phyloP scores from a whole-genome alignment of 495 filamentous ascomycete species.

The Penicillium angulare region DNA sequence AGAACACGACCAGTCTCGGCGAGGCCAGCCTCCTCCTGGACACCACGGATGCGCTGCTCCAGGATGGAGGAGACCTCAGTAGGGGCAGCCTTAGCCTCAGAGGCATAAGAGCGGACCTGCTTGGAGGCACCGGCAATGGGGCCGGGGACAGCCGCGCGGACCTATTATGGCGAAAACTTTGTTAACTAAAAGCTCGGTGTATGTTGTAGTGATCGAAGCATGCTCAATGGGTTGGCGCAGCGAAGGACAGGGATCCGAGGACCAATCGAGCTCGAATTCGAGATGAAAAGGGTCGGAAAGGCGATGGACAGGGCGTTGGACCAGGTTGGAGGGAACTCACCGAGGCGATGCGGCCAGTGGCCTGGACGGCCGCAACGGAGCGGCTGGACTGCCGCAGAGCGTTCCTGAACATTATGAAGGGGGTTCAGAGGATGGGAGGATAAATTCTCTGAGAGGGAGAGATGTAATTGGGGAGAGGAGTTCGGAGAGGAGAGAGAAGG shows the following conservation, averaged over 20 bases:
- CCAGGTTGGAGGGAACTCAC: constrained; percentile 65
- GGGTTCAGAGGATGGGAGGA: constrained; percentile 52
- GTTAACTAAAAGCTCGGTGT: constrained; percentile 32
- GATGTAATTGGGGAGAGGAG: constrained; percentile 50
- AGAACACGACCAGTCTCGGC: constrained; percentile 98
- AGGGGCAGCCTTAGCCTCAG: constrained; percentile 89
- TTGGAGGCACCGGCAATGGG: constrained; percentile 67
- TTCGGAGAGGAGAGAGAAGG: constrained; percentile 44
- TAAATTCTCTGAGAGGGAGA: constrained; percentile 49
- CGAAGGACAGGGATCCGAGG: constrained; percentile 27
- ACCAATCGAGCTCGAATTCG: constrained; percentile 41
- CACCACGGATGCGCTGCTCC: constrained; percentile 97
- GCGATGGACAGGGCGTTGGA: constrained; percentile 35
- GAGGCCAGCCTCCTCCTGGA: constrained; percentile 91
- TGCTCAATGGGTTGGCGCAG: constrained; percentile 23
- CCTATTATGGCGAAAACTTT: constrained; percentile 57
- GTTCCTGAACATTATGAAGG: constrained; percentile 89
- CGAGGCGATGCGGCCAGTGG: constrained; percentile 81
- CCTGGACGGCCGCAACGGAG: constrained; percentile 89
- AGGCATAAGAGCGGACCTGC: constrained; percentile 86
- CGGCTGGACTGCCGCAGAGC: constrained; percentile 93
- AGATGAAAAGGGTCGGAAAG: constrained; percentile 35
- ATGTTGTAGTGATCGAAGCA: constrained; percentile 32
- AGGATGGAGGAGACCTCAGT: constrained; percentile 99
- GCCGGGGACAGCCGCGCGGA: constrained; percentile 81